Base-by-base conservation (phyloP, 257 asterid species). In the Lycium ferocissimum region DNA sequence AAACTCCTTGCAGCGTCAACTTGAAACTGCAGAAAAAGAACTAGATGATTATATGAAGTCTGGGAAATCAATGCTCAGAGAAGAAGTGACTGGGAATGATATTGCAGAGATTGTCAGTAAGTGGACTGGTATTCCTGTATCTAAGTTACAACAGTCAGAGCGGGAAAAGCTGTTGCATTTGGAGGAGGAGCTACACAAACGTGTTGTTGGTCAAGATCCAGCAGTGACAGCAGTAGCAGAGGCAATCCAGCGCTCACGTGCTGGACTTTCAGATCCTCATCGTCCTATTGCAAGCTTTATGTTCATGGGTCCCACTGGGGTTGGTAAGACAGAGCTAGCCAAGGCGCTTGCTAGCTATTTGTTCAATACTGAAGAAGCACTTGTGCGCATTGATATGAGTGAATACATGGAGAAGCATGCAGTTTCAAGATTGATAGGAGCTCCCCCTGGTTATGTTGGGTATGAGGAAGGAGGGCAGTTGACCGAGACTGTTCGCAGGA, bases 291-390 rank as follows among this genome's bases (percentile, higher is more conserved):
- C 99, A 7, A 94, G 99, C 85, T 94, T 94, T 83, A 96, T 96
- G 99, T 96, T 96, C 93, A 96, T 96, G 99, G 99, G 99, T 53
- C 99, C 99, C 13, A 96, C 98, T 1, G 99, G 99, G 62, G 99
- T 96, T 45, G 99, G 99, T 37, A 96, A 96, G 86, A 96, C 99
- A 0, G 99, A 96, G 92, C 92, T 96, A 14, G 99, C 99, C 11
- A 96, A 96, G 91, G 91, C 99, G 13, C 97, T 96, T 22, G 98
- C 99, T 5, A 87, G 94, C 17, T 94, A 96, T 73, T n/a, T 96
- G 88, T 96, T 96, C 88, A 93, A 96, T 91, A 94, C 99, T 3
- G 99, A 96, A 87, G 97, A 96, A 87, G 94, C 99, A 73, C 92
- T 96, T 8, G 99, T 96, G 57, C 92, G 99, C 84, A 94, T 96